Percentiles rank a stretch among this genome's conserved stretches.
Evolutionary conservation across 768 basidiomycete species (phyloP).

Genomic region (Phlegmacium glaucopus): DNA sequence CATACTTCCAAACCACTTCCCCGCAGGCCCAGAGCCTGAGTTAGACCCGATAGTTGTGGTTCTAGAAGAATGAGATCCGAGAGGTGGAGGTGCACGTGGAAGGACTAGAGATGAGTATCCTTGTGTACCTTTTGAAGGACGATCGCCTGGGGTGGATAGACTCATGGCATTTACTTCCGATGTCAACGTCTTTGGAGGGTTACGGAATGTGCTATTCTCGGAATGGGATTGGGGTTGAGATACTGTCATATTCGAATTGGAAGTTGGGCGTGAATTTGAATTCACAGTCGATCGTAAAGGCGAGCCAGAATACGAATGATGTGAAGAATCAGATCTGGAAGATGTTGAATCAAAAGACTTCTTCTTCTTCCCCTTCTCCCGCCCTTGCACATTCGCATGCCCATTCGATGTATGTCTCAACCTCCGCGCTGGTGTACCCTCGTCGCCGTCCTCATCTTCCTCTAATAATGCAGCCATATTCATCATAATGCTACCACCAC

Average conservation of each 20-base stretch:
- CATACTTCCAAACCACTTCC: not conserved
- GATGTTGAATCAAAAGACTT: too few species aligned
- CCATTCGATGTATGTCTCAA: slow-evolving; percentile 5
- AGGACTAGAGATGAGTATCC: slow-evolving; percentile 54
- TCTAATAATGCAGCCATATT: slow-evolving; percentile 24
- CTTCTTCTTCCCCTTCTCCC: not conserved
- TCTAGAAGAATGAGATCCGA: not conserved
- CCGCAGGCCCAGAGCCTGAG: not conserved
- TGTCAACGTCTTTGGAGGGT: slow-evolving; percentile 16
- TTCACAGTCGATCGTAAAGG: not conserved
- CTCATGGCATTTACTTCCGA: slow-evolving; percentile 18
- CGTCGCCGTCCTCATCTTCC: slow-evolving; percentile 19
- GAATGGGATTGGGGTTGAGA: slow-evolving; percentile 3
- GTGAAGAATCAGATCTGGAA: not conserved
- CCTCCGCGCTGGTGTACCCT: not conserved
- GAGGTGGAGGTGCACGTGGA: slow-evolving; percentile 43
- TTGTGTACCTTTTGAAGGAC: slow-evolving; percentile 54
- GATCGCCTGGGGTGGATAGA: slow-evolving; percentile 24
- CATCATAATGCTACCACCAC: not conserved
- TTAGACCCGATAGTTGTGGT: slow-evolving; percentile 12
- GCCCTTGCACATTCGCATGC: not conserved
- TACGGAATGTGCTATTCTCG: not conserved
- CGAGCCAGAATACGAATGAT: not conserved
- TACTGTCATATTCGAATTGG: not conserved
- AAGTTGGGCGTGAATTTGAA: slow-evolving; percentile 4